A percentile compares a stretch with the other conserved stretches of the same genome.
Conservation (phyloP, 73 alveolate genomes). For the Paramecium sonneborni region DNA sequence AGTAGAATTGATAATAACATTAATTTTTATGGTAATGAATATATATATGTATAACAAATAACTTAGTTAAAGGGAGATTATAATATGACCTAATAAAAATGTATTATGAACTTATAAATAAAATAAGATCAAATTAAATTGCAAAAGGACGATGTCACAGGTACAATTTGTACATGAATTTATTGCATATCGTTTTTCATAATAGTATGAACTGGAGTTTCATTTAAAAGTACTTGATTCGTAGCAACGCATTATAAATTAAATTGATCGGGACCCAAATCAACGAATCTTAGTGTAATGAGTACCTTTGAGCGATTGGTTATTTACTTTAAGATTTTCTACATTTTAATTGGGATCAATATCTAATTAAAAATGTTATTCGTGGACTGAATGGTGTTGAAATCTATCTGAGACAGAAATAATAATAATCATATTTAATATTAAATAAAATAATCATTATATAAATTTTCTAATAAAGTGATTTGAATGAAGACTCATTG, state of each 20-base stretch:
- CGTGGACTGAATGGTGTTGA: background rate
- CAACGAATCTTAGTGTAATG: background rate
- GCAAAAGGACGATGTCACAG: background rate
- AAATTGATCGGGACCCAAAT: conserved; percentile 14
- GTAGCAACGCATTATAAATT: background rate
- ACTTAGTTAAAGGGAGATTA: too few relatives aligned
- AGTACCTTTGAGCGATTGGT: background rate
- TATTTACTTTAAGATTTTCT: background rate
- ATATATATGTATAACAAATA: too few relatives aligned
- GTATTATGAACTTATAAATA: background rate
- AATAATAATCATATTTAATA: background rate
- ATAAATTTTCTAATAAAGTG: background rate
- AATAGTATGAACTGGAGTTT: background rate
- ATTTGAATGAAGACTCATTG: background rate
- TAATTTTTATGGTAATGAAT: background rate
- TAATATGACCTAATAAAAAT: background rate
- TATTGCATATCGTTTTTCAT: background rate
- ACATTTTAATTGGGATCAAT: background rate
- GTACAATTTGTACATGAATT: background rate
- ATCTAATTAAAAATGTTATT: background rate
- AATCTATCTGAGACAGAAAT: background rate
- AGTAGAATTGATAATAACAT: too few relatives aligned
- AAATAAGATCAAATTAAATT: background rate
- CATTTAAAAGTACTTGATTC: background rate
- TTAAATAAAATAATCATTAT: background rate